These are phyloP conservation scores for Linum tenue DNA, from an alignment of 345 rosid genomes.

Conservation along the genomic window DNA sequence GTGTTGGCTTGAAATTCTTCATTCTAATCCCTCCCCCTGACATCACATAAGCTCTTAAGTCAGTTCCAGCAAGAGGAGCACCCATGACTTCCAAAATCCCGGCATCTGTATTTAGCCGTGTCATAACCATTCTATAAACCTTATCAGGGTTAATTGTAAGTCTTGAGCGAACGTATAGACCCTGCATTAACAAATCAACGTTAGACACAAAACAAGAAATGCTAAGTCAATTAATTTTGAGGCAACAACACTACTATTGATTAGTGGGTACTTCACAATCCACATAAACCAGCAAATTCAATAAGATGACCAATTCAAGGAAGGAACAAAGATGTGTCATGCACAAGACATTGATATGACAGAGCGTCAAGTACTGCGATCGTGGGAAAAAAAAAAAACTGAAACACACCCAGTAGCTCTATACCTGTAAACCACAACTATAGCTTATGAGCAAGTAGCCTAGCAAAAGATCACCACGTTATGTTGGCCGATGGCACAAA, in stretches of 20 bases:
- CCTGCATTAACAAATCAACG: conserved; percentile 32
- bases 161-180: conserved; percentile 74
- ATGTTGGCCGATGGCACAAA: background rate
- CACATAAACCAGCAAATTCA: background rate
- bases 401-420: background rate
- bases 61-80: conserved; percentile 85
- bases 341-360: background rate
- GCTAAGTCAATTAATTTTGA: background rate
- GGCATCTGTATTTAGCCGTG: conserved; percentile 76
- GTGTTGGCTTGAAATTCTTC: conserved; percentile 58
- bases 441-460: background rate
- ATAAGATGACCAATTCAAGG: background rate
- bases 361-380: background rate
- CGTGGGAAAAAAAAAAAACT: background rate
- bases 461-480: background rate
- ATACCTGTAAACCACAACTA: background rate
- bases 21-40: conserved; percentile 79
- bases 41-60: conserved; percentile 87
- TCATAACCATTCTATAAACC: conserved; percentile 87
- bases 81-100: conserved; percentile 97
- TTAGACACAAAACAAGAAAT: background rate
- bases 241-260: background rate
- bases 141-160: conserved; percentile 80
- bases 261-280: too few species aligned
- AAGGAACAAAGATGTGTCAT: background rate